phyloP scores from a whole-genome alignment of 2,329 filamentous ascomycete genomes.

The Neonectria hederae region DNA sequence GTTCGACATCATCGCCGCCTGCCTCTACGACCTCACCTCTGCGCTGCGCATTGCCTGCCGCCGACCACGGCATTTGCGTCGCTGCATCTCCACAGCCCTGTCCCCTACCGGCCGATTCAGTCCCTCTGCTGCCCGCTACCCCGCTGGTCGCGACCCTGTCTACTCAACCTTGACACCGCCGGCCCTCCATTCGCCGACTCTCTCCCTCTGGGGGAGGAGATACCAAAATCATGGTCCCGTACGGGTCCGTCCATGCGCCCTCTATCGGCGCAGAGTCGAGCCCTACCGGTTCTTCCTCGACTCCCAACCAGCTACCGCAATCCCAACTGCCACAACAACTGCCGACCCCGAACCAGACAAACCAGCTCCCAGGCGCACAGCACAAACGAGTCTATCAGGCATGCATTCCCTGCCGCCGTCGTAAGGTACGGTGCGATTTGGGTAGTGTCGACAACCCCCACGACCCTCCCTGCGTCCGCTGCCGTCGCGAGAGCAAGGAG shows the following conservation, averaged over 20 bases:
- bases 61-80: slow-evolving; percentile 19
- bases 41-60: slow-evolving; percentile 10
- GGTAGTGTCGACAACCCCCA: slow-evolving; percentile 90
- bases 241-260: slow-evolving; percentile 34
- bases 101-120: slow-evolving; percentile 6
- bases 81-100: slow-evolving; percentile 15
- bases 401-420: slow-evolving; percentile 69
- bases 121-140: slow-evolving; percentile 9
- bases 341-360: slow-evolving; percentile 28
- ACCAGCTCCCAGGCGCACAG: slow-evolving; percentile 44
- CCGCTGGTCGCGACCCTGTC: slow-evolving; percentile 14
- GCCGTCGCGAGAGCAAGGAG: slow-evolving; percentile 92
- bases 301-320: slow-evolving; percentile 29
- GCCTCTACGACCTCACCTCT: slow-evolving; percentile 24
- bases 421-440: slow-evolving; percentile 70
- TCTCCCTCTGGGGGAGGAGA: slow-evolving; percentile 10
- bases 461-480: slow-evolving; percentile 93
- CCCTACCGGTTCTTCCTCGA: slow-evolving; percentile 36
- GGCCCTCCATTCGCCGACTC: slow-evolving; percentile 12
- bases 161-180: slow-evolving; percentile 17
- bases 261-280: slow-evolving; percentile 40
- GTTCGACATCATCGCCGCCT: slow-evolving; percentile 18
- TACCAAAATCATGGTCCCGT: slow-evolving; percentile 36
- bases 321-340: slow-evolving; percentile 32
- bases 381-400: slow-evolving; percentile 72